Conservation (phyloP, 2,329 filamentous ascomycete species). For the Colletotrichum camelliae region DNA sequence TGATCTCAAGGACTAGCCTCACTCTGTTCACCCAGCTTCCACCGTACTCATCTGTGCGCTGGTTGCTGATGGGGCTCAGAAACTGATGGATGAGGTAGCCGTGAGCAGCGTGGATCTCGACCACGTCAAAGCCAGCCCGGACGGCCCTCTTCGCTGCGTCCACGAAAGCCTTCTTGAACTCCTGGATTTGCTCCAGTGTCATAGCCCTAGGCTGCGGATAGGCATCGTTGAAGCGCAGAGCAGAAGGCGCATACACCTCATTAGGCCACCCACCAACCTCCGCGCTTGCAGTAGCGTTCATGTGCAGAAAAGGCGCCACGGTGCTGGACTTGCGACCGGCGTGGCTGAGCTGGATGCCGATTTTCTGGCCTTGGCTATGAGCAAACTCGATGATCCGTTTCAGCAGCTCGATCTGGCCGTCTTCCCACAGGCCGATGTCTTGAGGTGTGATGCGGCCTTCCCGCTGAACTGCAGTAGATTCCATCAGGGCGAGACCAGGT, state of each 20-base stretch:
- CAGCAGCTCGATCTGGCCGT: constrained; percentile 67
- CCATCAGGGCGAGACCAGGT: constrained; percentile 65
- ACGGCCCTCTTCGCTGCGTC: constrained; percentile 61
- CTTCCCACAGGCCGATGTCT: constrained; percentile 71
- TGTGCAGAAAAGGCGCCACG: constrained; percentile 68
- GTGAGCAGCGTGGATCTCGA: constrained; percentile 80
- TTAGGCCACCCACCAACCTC: constrained; percentile 58
- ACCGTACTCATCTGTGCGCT: constrained; percentile 71
- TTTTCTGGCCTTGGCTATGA: constrained; percentile 62
- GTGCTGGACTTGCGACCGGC: constrained; percentile 70
- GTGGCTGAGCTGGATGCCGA: constrained; percentile 78
- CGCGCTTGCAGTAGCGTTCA: constrained; percentile 53
- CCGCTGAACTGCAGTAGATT: constrained; percentile 68
- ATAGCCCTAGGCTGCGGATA: constrained; percentile 68
- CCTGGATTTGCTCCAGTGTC: constrained; percentile 68
- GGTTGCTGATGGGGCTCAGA: constrained; percentile 72
- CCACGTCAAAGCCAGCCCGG: constrained; percentile 69
- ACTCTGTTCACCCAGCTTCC: constrained; percentile 75
- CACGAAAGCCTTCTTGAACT: constrained; percentile 66
- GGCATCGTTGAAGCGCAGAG: constrained; percentile 60
- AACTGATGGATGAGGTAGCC: constrained; percentile 79
- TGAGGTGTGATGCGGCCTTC: constrained; percentile 74
- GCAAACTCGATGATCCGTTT: constrained; percentile 64
- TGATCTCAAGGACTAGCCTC: constrained; percentile 70
- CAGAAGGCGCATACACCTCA: constrained; percentile 52